Base-by-base conservation (phyloP, 306 rosid species). In the Rosa multiflora region DNA sequence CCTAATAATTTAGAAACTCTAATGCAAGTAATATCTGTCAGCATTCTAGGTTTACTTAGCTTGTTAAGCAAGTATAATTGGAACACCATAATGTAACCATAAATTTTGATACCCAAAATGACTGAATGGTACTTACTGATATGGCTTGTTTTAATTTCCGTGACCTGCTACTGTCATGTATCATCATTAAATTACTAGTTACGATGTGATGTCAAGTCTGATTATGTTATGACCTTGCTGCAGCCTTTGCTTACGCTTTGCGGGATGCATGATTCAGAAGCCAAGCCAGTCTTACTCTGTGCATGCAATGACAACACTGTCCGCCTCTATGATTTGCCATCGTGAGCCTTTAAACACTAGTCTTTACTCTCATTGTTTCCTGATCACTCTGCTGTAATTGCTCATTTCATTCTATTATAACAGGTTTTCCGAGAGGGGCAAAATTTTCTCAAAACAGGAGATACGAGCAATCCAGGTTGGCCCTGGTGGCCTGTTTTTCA, bases 381-480 rank as follows among this genome's bases (percentile, higher is more conserved):
- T 13, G 67, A 68, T 47, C 48, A 47, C 61, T 12, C 46, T 47
- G 72, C n/a, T 6, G 8, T 84, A 6, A 42, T 74, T 67, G 26
- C 35, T 48, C 70, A 40, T 77, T 52, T 53, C 58, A 47, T 58
- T 72, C 62, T 53, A 67, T 40, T 77, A 26, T 68, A 5, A 64
- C 83, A 95, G 99, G 71, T 95, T 95, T 76, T 82, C 97, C 21
- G 99, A 95, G 90, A 92, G 96, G 68, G 99, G 99, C 20, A 92
- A 90, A 86, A 85, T 95, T 80, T 86, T 84, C 49, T 74, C 93
- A 4, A 93, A 90, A 73, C 84, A 88, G 86, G 99, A 95, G 80
- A 90, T 89, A 15, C 86, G 97, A 78, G 91, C 97, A 29, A 90
- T 95, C 62, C 94, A 95, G 82, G 51, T 51, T 1, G 99, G 99